These are phyloP conservation scores for Aspergillus ustus DNA, from an alignment of 2,329 filamentous ascomycete genomes.

Conservation along the genomic window DNA sequence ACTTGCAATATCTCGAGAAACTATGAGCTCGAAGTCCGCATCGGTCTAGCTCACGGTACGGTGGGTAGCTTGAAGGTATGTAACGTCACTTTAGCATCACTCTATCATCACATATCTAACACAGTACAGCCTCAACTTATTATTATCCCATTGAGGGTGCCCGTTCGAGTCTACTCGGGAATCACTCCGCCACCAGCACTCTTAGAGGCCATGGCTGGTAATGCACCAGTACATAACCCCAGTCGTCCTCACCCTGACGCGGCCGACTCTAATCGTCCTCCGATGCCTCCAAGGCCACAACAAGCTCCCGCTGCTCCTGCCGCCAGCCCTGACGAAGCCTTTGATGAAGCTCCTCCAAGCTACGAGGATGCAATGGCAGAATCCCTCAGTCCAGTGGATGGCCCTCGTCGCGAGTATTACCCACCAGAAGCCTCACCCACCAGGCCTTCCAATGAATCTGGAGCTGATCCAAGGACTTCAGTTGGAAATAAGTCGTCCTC, in stretches of 20 bases:
- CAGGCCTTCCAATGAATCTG: constrained; percentile 34
- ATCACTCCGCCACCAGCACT: constrained; percentile 80
- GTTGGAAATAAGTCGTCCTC: constrained; percentile 34
- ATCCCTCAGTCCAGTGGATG: constrained; percentile 73
- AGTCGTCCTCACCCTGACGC: no score
- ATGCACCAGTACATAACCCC: constrained; percentile 26
- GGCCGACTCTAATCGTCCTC: constrained; percentile 37
- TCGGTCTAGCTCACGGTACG: constrained; percentile 77
- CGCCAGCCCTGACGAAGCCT: constrained; percentile 29
- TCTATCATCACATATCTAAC: constrained; percentile 28
- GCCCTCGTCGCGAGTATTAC: constrained; percentile 62
- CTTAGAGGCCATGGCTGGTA: constrained; percentile 64
- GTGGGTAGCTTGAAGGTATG: constrained; percentile 57
- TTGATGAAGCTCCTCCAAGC: constrained; percentile 84
- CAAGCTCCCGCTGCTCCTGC: constrained; percentile 30
- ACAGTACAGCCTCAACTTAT: constrained; percentile 70
- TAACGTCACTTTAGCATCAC: not conserved
- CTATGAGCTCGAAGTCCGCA: constrained; percentile 82
- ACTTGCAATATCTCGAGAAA: constrained; percentile 84
- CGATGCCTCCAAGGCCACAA: constrained; percentile 47
- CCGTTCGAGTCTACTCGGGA: constrained; percentile 83
- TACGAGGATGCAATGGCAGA: constrained; percentile 93
- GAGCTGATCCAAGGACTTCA: constrained; percentile 45
- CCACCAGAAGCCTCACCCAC: constrained; percentile 43
- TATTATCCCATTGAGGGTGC: constrained; percentile 77